Conservation (phyloP, 2,329 filamentous ascomycete genomes). For the Hymenotorrendiella dingleyae region DNA sequence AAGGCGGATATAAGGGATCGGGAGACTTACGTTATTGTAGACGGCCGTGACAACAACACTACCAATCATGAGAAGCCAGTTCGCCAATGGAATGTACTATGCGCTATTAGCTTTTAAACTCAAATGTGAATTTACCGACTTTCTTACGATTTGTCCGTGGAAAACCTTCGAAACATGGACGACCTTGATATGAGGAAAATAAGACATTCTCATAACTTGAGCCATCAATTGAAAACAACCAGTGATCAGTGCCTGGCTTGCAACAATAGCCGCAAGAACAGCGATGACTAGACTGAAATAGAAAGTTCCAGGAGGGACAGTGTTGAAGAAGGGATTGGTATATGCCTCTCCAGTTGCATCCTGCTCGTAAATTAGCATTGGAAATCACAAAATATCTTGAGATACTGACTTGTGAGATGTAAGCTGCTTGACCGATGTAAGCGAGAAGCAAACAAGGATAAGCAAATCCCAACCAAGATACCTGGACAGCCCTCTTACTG, state of each 20-base stretch:
- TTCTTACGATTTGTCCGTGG: constrained; percentile 56
- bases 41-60: constrained; percentile 68
- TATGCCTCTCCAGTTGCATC: constrained; percentile 52
- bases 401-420: constrained; percentile 44
- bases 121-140: not conserved
- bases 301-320: constrained; percentile 60
- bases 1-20: not conserved
- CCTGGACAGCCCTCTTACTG: constrained; percentile 60
- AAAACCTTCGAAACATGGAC: constrained; percentile 65
- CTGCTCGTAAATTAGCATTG: not conserved
- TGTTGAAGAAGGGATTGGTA: constrained; percentile 69
- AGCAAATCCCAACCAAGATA: constrained; percentile 64
- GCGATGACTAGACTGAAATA: constrained; percentile 65
- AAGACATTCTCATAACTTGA: constrained; percentile 63
- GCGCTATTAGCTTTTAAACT: not conserved
- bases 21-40: constrained; percentile 56
- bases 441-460: constrained; percentile 57
- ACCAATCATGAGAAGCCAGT: constrained; percentile 72
- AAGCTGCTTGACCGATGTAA: constrained; percentile 61
- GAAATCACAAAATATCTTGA: no score
- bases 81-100: constrained; percentile 64
- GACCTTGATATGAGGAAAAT: constrained; percentile 71
- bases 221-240: constrained; percentile 63
- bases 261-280: constrained; percentile 66
- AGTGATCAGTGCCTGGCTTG: constrained; percentile 74